A percentile compares a stretch with the other conserved stretches of the same genome.
Evolutionary conservation across 768 basidiomycete species (phyloP).

Genomic region (Rhizopogon roseolus): DNA sequence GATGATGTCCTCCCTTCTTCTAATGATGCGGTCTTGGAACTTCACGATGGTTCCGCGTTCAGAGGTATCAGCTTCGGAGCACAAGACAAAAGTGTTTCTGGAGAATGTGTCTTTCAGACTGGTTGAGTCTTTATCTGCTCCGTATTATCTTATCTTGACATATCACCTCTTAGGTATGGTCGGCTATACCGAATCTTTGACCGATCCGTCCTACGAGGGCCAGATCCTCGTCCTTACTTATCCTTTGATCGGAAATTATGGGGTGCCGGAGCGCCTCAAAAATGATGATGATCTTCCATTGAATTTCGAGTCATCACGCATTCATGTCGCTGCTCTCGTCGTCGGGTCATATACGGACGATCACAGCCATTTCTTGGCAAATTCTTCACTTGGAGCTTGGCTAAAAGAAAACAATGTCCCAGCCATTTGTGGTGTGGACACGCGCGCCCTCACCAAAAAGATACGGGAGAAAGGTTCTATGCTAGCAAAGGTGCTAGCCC

Average conservation of each 20-base stretch:
- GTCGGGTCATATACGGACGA: constrained; percentile 93
- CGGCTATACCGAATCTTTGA: constrained; percentile 96
- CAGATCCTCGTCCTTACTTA: constrained; percentile 98
- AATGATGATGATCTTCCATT: constrained; percentile 52
- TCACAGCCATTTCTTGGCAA: constrained; percentile 92
- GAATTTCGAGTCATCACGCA: constrained; percentile 92
- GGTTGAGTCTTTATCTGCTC: constrained; percentile 48
- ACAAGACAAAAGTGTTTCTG: constrained; percentile 83
- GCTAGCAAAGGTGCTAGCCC: constrained; percentile 79
- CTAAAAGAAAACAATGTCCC: constrained; percentile 92
- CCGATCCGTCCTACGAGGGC: constrained; percentile 97
- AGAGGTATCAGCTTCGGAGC: constrained; percentile 93
- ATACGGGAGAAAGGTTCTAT: constrained; percentile 93
- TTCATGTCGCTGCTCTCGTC: constrained; percentile 89
- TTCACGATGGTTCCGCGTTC: constrained; percentile 84
- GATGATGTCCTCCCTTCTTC: constrained; percentile 7
- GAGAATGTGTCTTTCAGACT: constrained; percentile 99
- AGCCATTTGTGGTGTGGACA: constrained; percentile 94
- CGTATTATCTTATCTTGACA: constrained; percentile 9
- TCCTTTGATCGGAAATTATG: constrained; percentile 96
- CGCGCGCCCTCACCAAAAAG: constrained; percentile 92
- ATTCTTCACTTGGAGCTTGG: constrained; percentile 85
- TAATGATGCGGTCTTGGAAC: constrained; percentile 74
- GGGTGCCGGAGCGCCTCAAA: constrained; percentile 71
- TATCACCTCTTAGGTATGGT: constrained; percentile 78